Evolutionary conservation across 1,284 basidiomycete genomes (phyloP), one percentile per base, ranked within the genome.

Genomic region (Inonotus hispidus): DNA sequence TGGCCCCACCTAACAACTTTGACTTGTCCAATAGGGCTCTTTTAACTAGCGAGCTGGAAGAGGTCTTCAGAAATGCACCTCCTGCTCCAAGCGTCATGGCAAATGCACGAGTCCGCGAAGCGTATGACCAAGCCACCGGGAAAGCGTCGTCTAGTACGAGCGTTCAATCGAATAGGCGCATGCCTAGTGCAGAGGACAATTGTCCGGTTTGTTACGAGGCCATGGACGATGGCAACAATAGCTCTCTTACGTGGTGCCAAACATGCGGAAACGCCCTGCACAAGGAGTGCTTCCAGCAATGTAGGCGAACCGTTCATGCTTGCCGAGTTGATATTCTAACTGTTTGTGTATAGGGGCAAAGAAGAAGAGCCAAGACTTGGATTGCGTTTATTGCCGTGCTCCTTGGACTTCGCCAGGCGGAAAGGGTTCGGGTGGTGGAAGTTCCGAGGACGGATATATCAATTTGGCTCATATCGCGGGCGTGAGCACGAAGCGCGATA

Each of bases 121-220:
- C 83, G 0, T 85, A 82, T 67, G 80, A 80, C 0, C 75, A 75
- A n/a, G 82, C 80, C 2, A 84, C 77, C 0, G 85, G 84, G 0
- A 79, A 79, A 68, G 66, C 71, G 23, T 60, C 68, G 8, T 58
- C 53, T 8, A 63, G 66, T 29, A 32, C 62, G 8, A 59, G 52
- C 8, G 54, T 52, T n/a, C 56, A 58, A 13, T 47, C 46, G 21
- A 53, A 57, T 4, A 78, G 81, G 50, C 64, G 66, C 11, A 72
- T 83, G 5, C 87, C 87, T 0, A 77, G 76, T 1, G 75, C 80
- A 37, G 87, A 82, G 1, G 87, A 90, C 67, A 81, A 84, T 68
- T 91, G 89, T 66, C 84, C 88, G 0, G 81, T 91, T 59, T 90
- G 88, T 70, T 91, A 89, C 69, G 87, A 90, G 63, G 70, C 70